Evolutionary conservation across 73 alveolate species (phyloP), one percentile per base, ranked within the genome.

Genomic region (Diophrys appendiculata): DNA sequence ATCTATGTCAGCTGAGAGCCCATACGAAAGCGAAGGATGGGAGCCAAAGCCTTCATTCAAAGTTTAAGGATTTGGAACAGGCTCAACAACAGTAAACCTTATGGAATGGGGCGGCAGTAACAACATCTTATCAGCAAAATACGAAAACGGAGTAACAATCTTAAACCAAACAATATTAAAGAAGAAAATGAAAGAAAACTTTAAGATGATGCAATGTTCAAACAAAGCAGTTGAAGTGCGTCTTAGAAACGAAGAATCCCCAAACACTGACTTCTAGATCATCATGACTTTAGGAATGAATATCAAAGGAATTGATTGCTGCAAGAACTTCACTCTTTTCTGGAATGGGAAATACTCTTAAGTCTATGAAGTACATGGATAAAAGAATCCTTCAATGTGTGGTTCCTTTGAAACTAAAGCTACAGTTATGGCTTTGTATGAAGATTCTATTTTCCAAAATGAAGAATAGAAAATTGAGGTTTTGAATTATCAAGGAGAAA

Each of bases 1-100:
- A 72, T 78, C 92, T 28, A 90, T 93, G 78, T 89, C 95, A 25
- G 95, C 96, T 84, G 97, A 92, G 69, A 86, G 95, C 35, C 99
- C 99, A 1, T 76, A 76, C 67, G 82, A 86, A 30, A 70, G 95
- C 29, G 99, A 97, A 32, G 97, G 98, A 33, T 97, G 99, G 99
- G 98, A 97, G 52, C 98, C 99, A 52, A 88, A 87, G 73, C 84
- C 95, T 68, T 95, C 98, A 33, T 92, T 91, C 77, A 91, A 82
- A 73, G 83, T 97, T 55, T 54, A 83, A 69, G 84, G 78, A 0
- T 87, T 82, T 14, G 76, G 83, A 65, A 88, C 93, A 27, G 75
- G 92, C 24, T 73, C 77, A 30, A 86, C 89, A 2, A 72, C 52
- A 1, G 25, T 34, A 24, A 34, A 24, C 54, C 27, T 18, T 67